Evolutionary conservation across 2,329 filamentous ascomycete genomes (phyloP).

Genomic region (Colletotrichum sp.): DNA sequence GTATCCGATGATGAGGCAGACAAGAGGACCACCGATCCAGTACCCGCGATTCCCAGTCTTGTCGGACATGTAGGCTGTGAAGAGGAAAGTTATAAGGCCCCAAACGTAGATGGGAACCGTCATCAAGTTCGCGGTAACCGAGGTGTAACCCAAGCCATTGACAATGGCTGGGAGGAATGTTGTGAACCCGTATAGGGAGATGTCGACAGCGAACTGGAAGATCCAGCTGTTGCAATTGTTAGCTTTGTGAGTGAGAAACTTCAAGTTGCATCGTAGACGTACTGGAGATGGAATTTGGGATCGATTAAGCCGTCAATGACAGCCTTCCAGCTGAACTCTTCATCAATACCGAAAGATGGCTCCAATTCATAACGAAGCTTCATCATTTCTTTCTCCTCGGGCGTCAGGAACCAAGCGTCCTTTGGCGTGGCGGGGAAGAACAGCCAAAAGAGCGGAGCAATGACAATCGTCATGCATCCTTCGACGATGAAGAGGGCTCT

Average conservation of each 20-base stretch:
- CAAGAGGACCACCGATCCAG: constrained; percentile 25
- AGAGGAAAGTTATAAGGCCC: constrained; percentile 27
- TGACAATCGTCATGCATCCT: constrained; percentile 40
- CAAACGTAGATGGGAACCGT: constrained; percentile 38
- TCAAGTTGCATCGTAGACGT: constrained; percentile 1
- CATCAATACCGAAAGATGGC: constrained; percentile 18
- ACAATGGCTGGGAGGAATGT: constrained; percentile 41
- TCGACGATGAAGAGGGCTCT: constrained; percentile 41
- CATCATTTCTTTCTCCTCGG: constrained; percentile 30
- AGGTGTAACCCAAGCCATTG: constrained; percentile 35
- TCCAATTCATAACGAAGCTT: constrained; percentile 14
- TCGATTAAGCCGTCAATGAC: constrained; percentile 30
- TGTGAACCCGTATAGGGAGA: constrained; percentile 38
- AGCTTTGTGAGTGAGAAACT: neutral
- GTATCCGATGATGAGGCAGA: constrained; percentile 34
- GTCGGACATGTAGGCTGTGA: constrained; percentile 31
- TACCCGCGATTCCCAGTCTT: constrained; percentile 25
- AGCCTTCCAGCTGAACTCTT: constrained; percentile 27
- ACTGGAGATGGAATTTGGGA: constrained; percentile 36
- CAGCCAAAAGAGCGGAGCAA: constrained; percentile 33
- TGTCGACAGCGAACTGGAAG: constrained; percentile 33
- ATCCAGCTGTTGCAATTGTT: constrained; percentile 15
- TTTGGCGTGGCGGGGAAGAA: constrained; percentile 31
- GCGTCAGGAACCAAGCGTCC: constrained; percentile 32
- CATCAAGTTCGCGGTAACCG: constrained; percentile 37